Percentiles rank a stretch among this genome's conserved stretches.
Conservation (phyloP, 768 basidiomycete genomes). For the Tremella fuciformis region DNA sequence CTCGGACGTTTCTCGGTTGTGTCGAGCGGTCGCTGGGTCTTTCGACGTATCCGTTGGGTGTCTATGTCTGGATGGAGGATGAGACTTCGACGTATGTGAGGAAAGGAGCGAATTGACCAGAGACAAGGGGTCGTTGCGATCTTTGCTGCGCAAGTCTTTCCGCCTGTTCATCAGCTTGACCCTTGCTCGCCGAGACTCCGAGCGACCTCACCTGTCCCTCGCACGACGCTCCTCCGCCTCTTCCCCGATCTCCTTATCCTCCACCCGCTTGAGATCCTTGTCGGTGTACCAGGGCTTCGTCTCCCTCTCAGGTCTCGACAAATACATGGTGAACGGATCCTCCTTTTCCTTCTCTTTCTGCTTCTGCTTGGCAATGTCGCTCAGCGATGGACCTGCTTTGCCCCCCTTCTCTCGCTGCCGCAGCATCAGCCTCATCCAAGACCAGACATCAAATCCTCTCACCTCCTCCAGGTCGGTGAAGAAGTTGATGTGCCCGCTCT, state of each 20-base stretch:
- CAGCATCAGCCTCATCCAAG: not conserved
- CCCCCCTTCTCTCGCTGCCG: not conserved
- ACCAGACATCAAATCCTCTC: conserved; percentile 12
- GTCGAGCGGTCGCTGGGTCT: conserved; percentile 26
- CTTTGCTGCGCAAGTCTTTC: conserved; percentile 44
- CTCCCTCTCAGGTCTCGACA: conserved; percentile 48
- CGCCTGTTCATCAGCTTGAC: conserved; percentile 24
- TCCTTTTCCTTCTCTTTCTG: conserved; percentile 44
- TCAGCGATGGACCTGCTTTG: conserved; percentile 12
- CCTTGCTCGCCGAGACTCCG: not conserved
- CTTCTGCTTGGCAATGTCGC: conserved; percentile 29
- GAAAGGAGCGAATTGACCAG: conserved; percentile 37
- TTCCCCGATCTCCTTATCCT: conserved; percentile 47
- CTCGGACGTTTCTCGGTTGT: conserved; percentile 35
- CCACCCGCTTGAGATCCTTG: conserved; percentile 39
- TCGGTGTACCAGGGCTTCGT: conserved; percentile 53
- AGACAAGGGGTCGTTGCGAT: conserved; percentile 46
- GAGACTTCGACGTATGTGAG: conserved; percentile 2
- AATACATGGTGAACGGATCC: conserved; percentile 52
- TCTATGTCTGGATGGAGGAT: not conserved
- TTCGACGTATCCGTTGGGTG: not conserved
- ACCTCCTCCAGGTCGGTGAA: conserved; percentile 52
- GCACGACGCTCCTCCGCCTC: conserved; percentile 43
- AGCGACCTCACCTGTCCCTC: conserved; percentile 23
- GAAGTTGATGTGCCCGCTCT: conserved; percentile 49